A percentile compares a stretch with the other conserved stretches of the same genome.
These are phyloP conservation scores for Coemansia biformis DNA, from an alignment of 192 early-diverging fungal genomes.

Conservation along the genomic window DNA sequence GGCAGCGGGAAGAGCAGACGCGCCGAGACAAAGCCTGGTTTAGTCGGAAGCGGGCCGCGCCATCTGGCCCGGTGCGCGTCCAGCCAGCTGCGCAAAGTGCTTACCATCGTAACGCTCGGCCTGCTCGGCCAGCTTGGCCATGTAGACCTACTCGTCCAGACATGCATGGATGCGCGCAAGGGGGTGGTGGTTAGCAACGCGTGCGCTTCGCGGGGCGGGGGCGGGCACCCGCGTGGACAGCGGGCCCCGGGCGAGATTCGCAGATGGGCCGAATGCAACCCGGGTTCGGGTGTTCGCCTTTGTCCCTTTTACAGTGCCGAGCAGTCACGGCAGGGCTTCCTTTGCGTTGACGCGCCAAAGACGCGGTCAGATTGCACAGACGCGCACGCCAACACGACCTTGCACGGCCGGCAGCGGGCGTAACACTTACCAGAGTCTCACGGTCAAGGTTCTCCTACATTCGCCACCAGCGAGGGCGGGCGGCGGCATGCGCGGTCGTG, in stretches of 20 bases:
- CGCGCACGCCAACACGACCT: not conserved
- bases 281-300: too few relatives aligned
- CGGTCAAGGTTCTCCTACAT: conserved; percentile 42
- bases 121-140: conserved; percentile 98
- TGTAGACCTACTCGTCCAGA: conserved; percentile 64
- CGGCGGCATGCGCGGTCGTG: too few relatives aligned
- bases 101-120: conserved; percentile 98
- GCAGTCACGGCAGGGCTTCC: too few relatives aligned
- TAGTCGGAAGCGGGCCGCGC: too few relatives aligned
- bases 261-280: too few relatives aligned
- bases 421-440: conserved; percentile 43
- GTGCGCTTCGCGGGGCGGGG: too few relatives aligned
- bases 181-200: too few relatives aligned
- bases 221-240: too few relatives aligned
- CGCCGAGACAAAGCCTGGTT: too few relatives aligned
- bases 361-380: conserved; percentile 4
- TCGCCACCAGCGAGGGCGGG: not conserved
- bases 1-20: not conserved
- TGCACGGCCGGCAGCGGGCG: not conserved
- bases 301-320: too few relatives aligned
- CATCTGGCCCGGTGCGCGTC: too few relatives aligned
- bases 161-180: too few relatives aligned
- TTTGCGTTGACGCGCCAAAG: not conserved
- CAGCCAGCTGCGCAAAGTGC: conserved; percentile 6
- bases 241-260: not conserved